phyloP scores from a whole-genome alignment of 371 early-diverging fungal species.

The Cokeromyces recurvatus region DNA sequence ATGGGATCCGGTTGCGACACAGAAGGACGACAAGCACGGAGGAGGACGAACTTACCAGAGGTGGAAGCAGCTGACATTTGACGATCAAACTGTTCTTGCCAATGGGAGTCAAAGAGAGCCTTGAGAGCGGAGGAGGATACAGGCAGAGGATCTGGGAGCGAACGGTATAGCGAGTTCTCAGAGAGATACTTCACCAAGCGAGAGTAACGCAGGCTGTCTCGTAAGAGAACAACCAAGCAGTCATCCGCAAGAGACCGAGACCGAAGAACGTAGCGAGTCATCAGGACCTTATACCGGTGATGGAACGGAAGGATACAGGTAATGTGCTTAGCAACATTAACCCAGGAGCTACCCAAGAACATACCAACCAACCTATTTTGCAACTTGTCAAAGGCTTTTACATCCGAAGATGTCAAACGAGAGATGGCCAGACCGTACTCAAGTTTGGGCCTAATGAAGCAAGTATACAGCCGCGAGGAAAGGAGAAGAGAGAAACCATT shows the following conservation, averaged over 20 bases:
- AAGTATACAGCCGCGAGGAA: background rate
- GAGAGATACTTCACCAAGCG: background rate
- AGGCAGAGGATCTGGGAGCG: background rate
- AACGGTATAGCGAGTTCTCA: background rate
- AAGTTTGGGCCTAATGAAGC: constrained; percentile 2
- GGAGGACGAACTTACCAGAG: background rate
- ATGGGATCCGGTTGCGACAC: background rate
- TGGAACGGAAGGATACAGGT: background rate
- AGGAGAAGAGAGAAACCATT: background rate
- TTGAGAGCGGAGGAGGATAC: too few species aligned
- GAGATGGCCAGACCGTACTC: constrained; percentile 8
- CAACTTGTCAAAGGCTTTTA: background rate
- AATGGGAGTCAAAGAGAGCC: background rate
- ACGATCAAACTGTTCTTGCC: background rate
- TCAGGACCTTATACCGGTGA: background rate
- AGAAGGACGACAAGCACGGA: background rate
- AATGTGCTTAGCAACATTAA: constrained; percentile 1
- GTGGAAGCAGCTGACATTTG: background rate
- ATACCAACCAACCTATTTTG: background rate
- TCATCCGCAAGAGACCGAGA: background rate
- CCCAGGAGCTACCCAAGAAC: background rate
- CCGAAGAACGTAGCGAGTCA: background rate
- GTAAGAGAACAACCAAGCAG: background rate
- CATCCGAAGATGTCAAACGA: background rate
- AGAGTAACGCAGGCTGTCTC: background rate